phyloP scores from a whole-genome alignment of 1,139 yeast genomes.

The Candida tropicalis region DNA sequence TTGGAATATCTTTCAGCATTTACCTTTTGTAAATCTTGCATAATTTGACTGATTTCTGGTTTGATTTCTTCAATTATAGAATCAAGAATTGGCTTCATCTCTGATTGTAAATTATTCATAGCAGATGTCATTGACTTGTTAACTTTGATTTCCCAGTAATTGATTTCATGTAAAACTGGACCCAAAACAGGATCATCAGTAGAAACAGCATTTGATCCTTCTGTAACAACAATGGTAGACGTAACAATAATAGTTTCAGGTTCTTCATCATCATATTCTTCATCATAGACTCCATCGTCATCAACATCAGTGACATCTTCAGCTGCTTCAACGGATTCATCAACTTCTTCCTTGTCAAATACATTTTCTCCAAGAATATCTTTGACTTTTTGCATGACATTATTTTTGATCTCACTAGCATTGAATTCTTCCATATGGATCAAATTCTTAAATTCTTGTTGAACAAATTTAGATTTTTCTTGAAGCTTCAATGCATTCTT shows the following conservation, averaged over 20 bases:
- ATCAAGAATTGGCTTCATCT: slow-evolving; percentile 41
- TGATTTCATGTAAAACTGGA: slow-evolving; percentile 31
- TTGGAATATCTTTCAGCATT: slow-evolving; percentile 48
- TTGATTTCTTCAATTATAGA: slow-evolving; percentile 33
- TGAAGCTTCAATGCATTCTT: slow-evolving; percentile 18
- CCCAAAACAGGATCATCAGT: slow-evolving; percentile 19
- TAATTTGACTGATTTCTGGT: slow-evolving; percentile 38
- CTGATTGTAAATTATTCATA: slow-evolving; percentile 37
- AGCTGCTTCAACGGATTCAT: slow-evolving; percentile 12
- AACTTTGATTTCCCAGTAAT: slow-evolving; percentile 38
- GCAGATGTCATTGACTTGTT: slow-evolving; percentile 48
- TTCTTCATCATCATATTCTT: slow-evolving; percentile 20
- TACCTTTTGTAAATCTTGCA: slow-evolving; percentile 44
- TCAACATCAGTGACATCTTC: slow-evolving; percentile 7
- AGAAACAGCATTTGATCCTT: slow-evolving; percentile 10
- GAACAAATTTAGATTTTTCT: slow-evolving; percentile 26
- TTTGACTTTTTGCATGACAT: slow-evolving; percentile 24
- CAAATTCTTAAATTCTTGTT: slow-evolving; percentile 32
- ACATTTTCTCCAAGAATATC: slow-evolving; percentile 21
- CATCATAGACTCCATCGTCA: slow-evolving; percentile 15
- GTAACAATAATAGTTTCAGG: slow-evolving; percentile 31
- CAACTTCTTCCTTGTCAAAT: slow-evolving; percentile 13
- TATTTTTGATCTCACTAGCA: slow-evolving; percentile 14
- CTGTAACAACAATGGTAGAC: slow-evolving; percentile 31
- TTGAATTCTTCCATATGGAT: slow-evolving; percentile 24